A percentile compares a stretch with the other conserved stretches of the same genome.
phyloP scores from a whole-genome alignment of 2,329 filamentous ascomycete genomes.

The Xylaria sp. region DNA sequence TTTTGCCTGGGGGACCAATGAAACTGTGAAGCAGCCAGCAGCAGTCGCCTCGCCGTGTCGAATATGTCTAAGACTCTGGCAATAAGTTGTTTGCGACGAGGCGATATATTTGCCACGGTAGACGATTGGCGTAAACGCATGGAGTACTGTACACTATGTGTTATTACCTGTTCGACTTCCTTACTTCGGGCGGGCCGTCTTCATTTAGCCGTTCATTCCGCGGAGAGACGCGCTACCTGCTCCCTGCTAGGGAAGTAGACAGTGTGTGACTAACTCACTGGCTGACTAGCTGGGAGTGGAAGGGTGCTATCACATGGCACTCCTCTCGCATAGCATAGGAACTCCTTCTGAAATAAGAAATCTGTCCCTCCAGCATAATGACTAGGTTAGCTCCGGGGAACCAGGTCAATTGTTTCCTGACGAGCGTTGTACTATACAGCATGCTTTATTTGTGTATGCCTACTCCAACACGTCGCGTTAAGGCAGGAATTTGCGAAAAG shows the following conservation, averaged over 20 bases:
- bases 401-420: slow-evolving; percentile 26
- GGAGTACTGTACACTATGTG: neutral
- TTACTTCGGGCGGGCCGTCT: slow-evolving; percentile 9
- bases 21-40: slow-evolving; percentile 10
- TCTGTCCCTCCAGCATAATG: slow-evolving; percentile 3
- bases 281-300: neutral
- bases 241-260: slow-evolving; percentile 18
- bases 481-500: slow-evolving; percentile 12
- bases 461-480: slow-evolving; percentile 3
- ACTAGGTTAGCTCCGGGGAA: slow-evolving; percentile 26
- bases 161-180: neutral
- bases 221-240: slow-evolving; percentile 6
- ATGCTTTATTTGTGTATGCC: no score
- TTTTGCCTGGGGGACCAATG: slow-evolving; percentile 12
- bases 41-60: slow-evolving; percentile 9
- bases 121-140: neutral
- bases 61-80: neutral
- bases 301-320: neutral
- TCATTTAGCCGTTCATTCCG: slow-evolving; percentile 1
- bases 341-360: neutral
- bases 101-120: slow-evolving; percentile 5
- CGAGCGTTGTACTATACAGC: slow-evolving; percentile 8
- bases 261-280: slow-evolving; percentile 17
- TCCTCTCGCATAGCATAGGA: neutral
- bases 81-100: neutral